Conservation (phyloP, 345 rosid genomes). For the Lagerstroemia speciosa region DNA sequence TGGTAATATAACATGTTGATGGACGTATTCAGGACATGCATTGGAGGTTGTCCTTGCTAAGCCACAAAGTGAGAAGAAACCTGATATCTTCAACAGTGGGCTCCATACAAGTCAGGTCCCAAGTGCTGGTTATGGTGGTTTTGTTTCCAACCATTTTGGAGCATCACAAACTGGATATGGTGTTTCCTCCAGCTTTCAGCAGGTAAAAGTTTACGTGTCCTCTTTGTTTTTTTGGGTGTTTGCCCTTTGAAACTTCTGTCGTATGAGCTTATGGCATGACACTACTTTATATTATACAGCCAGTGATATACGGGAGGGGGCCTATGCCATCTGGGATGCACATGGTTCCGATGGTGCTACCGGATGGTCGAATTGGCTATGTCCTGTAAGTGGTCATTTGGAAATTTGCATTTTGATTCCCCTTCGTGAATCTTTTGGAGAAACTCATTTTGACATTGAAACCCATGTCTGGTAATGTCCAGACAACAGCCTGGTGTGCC, state of each 20-base stretch:
- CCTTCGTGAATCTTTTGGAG: too few relatives aligned
- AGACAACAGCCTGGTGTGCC: conserved; percentile 97
- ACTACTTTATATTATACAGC: conserved; percentile 33
- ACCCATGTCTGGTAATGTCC: conserved; percentile 13
- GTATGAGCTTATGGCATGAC: conserved; percentile 3
- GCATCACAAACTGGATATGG: conserved; percentile 61
- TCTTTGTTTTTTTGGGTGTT: neutral
- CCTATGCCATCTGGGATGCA: conserved; percentile 96
- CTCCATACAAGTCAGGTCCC: conserved; percentile 36
- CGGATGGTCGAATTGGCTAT: conserved; percentile 94
- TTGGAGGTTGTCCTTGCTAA: conserved; percentile 94
- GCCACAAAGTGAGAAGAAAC: conserved; percentile 81
- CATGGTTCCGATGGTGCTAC: conserved; percentile 99
- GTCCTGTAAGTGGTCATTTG: conserved; percentile 62
- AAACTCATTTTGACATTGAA: neutral
- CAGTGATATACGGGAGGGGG: conserved; percentile 91
- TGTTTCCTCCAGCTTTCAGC: conserved; percentile 56
- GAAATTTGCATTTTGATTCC: neutral
- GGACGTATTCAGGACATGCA: conserved; percentile 41
- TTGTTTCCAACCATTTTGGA: conserved; percentile 54
- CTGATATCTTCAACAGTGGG: conserved; percentile 41
- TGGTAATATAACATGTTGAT: neutral
- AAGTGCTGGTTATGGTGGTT: conserved; percentile 64
- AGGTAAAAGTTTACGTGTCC: conserved; percentile 29
- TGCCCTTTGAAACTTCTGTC: neutral